A percentile compares a stretch with the other conserved stretches of the same genome.
phyloP scores from a whole-genome alignment of 106 monocot species.

The Xerophyta viscosa region DNA sequence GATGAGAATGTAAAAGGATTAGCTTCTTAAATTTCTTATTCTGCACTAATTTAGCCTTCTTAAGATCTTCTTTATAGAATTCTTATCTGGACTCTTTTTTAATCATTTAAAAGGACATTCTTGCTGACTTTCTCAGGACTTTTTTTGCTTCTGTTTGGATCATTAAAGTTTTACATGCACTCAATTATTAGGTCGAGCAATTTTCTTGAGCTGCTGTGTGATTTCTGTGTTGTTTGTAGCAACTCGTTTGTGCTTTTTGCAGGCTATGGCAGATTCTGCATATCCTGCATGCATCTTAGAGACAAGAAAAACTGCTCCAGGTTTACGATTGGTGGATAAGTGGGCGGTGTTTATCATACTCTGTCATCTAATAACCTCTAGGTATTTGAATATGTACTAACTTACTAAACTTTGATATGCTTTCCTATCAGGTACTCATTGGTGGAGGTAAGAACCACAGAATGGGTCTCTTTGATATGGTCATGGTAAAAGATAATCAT shows the following conservation, averaged over 20 bases:
- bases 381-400: slow-evolving; percentile 3
- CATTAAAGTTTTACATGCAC: too few relatives aligned
- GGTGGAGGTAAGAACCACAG: slow-evolving; percentile 98
- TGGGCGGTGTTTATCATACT: slow-evolving; percentile 77
- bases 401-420: background rate
- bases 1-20: too few relatives aligned
- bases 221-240: too few relatives aligned
- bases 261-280: slow-evolving; percentile 92
- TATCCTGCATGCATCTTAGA: slow-evolving; percentile 89
- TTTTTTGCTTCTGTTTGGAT: too few relatives aligned
- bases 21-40: too few relatives aligned
- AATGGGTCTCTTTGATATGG: slow-evolving; percentile 99
- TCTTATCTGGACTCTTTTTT: too few relatives aligned
- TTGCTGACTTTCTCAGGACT: too few relatives aligned
- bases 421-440: slow-evolving; percentile 60
- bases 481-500: slow-evolving; percentile 99
- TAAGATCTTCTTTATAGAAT: too few relatives aligned
- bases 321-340: slow-evolving; percentile 95
- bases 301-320: slow-evolving; percentile 98
- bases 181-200: too few relatives aligned
- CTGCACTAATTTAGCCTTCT: too few relatives aligned
- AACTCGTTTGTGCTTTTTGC: background rate
- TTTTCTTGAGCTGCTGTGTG: too few relatives aligned
- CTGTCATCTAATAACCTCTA: slow-evolving; percentile 7
- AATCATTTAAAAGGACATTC: too few relatives aligned